Conservation (phyloP, 441 rosid species). For the Metrosideros polymorpha region DNA sequence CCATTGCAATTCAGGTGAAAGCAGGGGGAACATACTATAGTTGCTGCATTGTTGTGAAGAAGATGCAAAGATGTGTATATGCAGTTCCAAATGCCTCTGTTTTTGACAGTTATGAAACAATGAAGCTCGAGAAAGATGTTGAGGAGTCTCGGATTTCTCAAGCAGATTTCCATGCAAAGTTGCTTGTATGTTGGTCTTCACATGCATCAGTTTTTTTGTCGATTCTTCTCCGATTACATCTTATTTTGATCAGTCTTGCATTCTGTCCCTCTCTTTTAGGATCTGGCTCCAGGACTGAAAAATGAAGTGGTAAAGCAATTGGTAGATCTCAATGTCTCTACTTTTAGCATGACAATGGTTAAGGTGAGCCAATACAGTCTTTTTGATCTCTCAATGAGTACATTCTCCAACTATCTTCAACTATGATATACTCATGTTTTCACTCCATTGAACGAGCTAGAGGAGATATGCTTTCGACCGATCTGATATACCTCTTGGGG, state of each 20-base stretch:
- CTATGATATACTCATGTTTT: constrained; percentile 3
- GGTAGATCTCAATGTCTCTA: constrained; percentile 64
- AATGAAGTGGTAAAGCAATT: constrained; percentile 61
- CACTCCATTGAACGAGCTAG: constrained; percentile 26
- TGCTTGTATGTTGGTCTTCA: constrained; percentile 48
- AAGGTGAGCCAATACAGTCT: constrained; percentile 49
- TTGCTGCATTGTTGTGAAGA: constrained; percentile 80
- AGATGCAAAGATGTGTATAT: constrained; percentile 80
- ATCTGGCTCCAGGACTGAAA: constrained; percentile 59
- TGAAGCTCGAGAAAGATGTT: constrained; percentile 64
- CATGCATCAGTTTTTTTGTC: neutral
- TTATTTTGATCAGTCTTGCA: constrained; percentile 2
- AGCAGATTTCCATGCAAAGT: constrained; percentile 46
- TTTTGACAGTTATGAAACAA: constrained; percentile 52
- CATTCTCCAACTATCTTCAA: neutral
- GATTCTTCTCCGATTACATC: neutral
- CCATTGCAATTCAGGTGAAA: constrained; percentile 57
- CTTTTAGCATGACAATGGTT: constrained; percentile 74
- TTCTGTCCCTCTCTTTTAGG: constrained; percentile 32
- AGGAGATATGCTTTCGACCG: constrained; percentile 83
- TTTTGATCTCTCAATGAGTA: neutral
- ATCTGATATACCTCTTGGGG: constrained; percentile 69
- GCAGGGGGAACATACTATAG: constrained; percentile 63
- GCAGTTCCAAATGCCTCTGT: constrained; percentile 68
- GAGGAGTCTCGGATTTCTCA: constrained; percentile 56